phyloP scores from a whole-genome alignment of 306 rosid species.

The Luffa acutangula region DNA sequence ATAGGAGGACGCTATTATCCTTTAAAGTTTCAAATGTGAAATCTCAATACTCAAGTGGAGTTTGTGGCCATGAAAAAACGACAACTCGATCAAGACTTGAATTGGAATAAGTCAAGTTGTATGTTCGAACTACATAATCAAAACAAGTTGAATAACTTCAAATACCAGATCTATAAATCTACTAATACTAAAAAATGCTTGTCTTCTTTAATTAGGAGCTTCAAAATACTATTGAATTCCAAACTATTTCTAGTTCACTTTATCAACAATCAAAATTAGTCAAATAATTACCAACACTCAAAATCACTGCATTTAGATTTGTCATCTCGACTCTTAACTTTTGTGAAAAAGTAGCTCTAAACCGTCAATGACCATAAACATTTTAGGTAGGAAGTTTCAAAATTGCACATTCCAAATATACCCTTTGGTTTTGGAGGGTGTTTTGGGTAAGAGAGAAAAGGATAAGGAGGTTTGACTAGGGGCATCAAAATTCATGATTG shows the following conservation, averaged over 20 bases:
- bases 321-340: background rate
- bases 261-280: background rate
- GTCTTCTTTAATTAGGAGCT: background rate
- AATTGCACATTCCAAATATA: background rate
- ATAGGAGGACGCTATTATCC: no score
- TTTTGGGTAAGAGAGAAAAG: background rate
- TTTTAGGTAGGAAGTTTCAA: background rate
- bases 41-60: no score
- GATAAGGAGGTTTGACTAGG: conserved; percentile 43
- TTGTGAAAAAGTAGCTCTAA: background rate
- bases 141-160: no score
- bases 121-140: background rate
- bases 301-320: background rate
- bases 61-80: background rate
- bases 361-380: background rate
- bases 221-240: no score
- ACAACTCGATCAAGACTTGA: no score
- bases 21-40: no score
- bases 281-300: background rate
- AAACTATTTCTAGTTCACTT: background rate
- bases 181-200: background rate
- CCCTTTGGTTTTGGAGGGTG: background rate
- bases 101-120: no score
- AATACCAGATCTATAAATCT: no score
- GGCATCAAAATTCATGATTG: conserved; percentile 7